A percentile compares a stretch with the other conserved stretches of the same genome.
phyloP scores from a whole-genome alignment of 2,329 filamentous ascomycete genomes.

The Camillea tinctor region DNA sequence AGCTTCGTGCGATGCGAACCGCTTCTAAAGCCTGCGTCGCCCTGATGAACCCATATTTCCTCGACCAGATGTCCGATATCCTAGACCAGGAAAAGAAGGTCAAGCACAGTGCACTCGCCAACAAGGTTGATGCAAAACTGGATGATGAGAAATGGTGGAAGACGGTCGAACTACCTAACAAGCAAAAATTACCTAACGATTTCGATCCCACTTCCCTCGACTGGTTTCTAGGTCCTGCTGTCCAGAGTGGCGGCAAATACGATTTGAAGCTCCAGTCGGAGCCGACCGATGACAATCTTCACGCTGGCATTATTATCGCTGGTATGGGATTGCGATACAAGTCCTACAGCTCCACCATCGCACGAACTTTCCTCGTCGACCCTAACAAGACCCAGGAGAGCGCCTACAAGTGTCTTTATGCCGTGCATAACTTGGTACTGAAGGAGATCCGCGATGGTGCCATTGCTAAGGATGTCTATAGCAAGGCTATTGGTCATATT shows the following conservation, averaged over 20 bases:
- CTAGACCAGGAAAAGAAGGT: constrained; percentile 97
- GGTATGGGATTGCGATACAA: constrained; percentile 92
- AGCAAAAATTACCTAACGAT: constrained; percentile 76
- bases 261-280: constrained; percentile 80
- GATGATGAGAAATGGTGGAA: constrained; percentile 95
- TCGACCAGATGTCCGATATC: constrained; percentile 96
- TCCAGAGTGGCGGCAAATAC: constrained; percentile 95
- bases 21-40: constrained; percentile 92
- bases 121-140: constrained; percentile 86
- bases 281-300: constrained; percentile 77
- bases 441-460: constrained; percentile 88
- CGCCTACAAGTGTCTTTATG: constrained; percentile 85
- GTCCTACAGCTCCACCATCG: constrained; percentile 90
- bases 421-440: constrained; percentile 84
- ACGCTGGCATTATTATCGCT: constrained; percentile 90
- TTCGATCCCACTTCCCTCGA: constrained; percentile 89
- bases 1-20: constrained; percentile 90
- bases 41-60: constrained; percentile 92
- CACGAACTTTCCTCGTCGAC: constrained; percentile 92
- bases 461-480: constrained; percentile 84
- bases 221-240: constrained; percentile 86
- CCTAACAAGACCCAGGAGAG: constrained; percentile 94
- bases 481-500: constrained; percentile 77
- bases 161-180: constrained; percentile 65
- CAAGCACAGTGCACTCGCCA: constrained; percentile 81